Evolutionary conservation across 306 rosid species (phyloP).

Genomic region (Cucumis cinereus): DNA sequence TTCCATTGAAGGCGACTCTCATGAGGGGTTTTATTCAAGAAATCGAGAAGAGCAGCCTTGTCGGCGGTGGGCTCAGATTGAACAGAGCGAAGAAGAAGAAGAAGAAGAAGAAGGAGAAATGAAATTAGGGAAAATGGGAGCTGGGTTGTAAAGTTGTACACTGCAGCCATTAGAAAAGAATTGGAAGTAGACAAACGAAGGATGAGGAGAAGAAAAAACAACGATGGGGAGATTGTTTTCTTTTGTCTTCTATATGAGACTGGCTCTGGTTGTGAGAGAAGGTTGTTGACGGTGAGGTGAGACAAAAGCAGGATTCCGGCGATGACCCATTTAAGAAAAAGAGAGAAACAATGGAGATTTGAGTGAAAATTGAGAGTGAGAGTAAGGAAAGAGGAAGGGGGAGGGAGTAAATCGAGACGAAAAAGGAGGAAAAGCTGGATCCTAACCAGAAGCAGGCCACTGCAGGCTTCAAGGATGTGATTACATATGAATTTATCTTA

Average conservation of each 20-base stretch:
- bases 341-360: background rate
- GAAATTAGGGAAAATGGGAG: constrained; percentile 8
- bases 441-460: background rate
- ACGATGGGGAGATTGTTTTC: background rate
- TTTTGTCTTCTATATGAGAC: background rate
- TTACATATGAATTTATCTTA: background rate
- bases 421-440: background rate
- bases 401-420: background rate
- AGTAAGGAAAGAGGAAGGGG: constrained; percentile 3
- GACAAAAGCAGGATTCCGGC: constrained; percentile 21
- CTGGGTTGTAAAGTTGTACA: constrained; percentile 1
- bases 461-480: background rate
- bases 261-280: background rate
- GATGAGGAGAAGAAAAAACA: background rate
- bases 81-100: constrained; percentile 20
- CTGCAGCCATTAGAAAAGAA: constrained; percentile 23
- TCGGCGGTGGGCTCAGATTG: constrained; percentile 68
- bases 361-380: background rate
- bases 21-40: constrained; percentile 47
- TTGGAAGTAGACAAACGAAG: background rate
- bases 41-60: constrained; percentile 79
- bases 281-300: constrained; percentile 9
- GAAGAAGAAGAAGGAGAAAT: background rate
- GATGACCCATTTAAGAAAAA: constrained; percentile 25
- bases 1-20: constrained; percentile 69